Evolutionary conservation across 192 early-diverging fungal genomes (phyloP), one percentile per base, ranked within the genome.

Genomic region (Spizellomyces sp.): DNA sequence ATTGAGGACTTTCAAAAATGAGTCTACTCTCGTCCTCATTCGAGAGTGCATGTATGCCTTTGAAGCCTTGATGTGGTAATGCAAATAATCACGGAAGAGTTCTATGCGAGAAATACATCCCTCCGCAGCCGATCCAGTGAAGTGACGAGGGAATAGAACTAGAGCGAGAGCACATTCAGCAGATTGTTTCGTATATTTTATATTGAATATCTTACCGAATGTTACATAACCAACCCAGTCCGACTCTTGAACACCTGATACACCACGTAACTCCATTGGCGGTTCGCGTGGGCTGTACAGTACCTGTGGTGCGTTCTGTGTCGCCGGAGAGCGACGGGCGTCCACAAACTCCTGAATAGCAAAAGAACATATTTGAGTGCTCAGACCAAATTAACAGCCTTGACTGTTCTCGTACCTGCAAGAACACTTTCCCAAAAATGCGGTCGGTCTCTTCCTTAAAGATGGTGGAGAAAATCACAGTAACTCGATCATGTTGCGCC

Each of bases 11-110:
- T 97, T 99, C 74, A 99, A 81, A 81, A 99, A 96, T 62, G 92
- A 94, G 69, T 90, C 88, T 52, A 99, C 97, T 47, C 97, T 89
- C 57, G 93, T 88, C 58, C 97, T 82, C 95, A 99, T 96, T 50
- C 97, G 90, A 15, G 95, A 95, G 81, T 98, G 95, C 95, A 99
- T 95, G 75, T 98, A 99, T 0, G 97, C 94, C 84, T 99, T 99
- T 57, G 95, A 94, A 63, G 94, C 95, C 83, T 99, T 99, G 83
- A 99, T 97, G 74, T 99, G 97, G 81, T 97, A 99, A 78, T 99
- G 97, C 67, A 99, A 84, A 80, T 97, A 99, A 82, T 99, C 95
- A 48, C 96, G 87, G 90, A 97, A 98, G 65, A 98, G 86, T 80
- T 95, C 96, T 74, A 98, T 95, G 71, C 92, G 89, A 45, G 96